Evolutionary conservation across 495 filamentous ascomycete species (phyloP).

Genomic region (Penicillium turbatum): DNA sequence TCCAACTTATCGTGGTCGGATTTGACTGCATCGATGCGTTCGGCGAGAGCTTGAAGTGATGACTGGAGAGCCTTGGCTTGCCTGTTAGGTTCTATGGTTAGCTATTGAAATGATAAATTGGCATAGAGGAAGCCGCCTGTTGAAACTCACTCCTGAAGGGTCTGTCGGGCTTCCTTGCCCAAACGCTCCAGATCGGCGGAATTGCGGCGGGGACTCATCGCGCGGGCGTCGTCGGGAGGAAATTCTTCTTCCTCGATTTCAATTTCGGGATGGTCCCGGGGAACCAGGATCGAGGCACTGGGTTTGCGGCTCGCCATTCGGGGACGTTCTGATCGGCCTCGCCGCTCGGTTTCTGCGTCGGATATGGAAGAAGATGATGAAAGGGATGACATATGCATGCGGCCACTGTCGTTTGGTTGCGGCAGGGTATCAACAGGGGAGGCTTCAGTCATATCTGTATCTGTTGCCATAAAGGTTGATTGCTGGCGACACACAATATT

Average conservation of each 20-base stretch:
- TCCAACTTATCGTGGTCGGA: slow-evolving; percentile 93
- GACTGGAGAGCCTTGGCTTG: slow-evolving; percentile 85
- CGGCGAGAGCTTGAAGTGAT: slow-evolving; percentile 79
- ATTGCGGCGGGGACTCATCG: slow-evolving; percentile 91
- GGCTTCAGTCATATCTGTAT: slow-evolving; percentile 40
- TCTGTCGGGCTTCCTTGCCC: slow-evolving; percentile 69
- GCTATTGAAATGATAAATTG: neutral
- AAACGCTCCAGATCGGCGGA: slow-evolving; percentile 83
- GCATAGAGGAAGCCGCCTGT: neutral
- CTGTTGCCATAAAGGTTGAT: slow-evolving; percentile 36
- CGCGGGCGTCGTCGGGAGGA: slow-evolving; percentile 80
- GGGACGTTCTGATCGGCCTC: slow-evolving; percentile 45
- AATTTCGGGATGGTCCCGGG: slow-evolving; percentile 64
- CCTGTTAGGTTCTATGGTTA: slow-evolving; percentile 40
- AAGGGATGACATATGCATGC: slow-evolving; percentile 40
- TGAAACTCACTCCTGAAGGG: slow-evolving; percentile 57
- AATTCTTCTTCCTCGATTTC: slow-evolving; percentile 64
- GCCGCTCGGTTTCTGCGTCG: slow-evolving; percentile 44
- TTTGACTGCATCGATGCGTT: slow-evolving; percentile 90
- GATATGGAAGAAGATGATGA: slow-evolving; percentile 48
- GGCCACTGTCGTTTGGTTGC: slow-evolving; percentile 42
- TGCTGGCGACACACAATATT: slow-evolving; percentile 19
- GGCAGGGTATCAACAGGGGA: slow-evolving; percentile 42
- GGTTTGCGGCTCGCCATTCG: slow-evolving; percentile 62
- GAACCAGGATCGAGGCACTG: slow-evolving; percentile 76